Percentiles rank a stretch among this genome's conserved stretches.
Evolutionary conservation across 345 rosid species (phyloP).

Genomic region (Aquilaria malaccensis): DNA sequence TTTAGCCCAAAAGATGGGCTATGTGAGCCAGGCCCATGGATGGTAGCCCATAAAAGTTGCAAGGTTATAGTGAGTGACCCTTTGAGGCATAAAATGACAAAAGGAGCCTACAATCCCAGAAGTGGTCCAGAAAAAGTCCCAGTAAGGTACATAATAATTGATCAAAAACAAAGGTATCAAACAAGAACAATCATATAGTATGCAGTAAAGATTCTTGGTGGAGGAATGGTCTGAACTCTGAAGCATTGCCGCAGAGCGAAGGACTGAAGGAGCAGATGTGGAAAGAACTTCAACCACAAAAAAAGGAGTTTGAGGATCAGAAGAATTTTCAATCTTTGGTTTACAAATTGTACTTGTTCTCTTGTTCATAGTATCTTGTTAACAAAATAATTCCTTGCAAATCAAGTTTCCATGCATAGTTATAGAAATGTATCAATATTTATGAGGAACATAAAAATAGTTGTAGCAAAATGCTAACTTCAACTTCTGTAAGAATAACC

Average conservation of each 20-base stretch:
- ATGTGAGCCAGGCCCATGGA: no score
- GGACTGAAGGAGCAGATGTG: constrained; percentile 7
- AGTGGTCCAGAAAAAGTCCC: constrained; percentile 13
- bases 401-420: no score
- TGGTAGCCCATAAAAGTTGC: neutral
- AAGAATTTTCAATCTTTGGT: constrained; percentile 12
- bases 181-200: neutral
- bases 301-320: neutral
- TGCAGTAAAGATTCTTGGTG: neutral
- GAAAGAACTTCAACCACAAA: constrained; percentile 7
- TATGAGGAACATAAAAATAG: no score
- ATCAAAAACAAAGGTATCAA: neutral
- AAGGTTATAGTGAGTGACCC: neutral
- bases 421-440: no score
- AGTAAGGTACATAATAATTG: neutral
- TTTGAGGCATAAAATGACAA: neutral
- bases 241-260: neutral
- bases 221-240: neutral
- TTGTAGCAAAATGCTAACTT: no score
- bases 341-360: no score
- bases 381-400: no score
- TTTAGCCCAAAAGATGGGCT: no score
- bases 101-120: neutral
- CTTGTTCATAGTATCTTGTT: no score
- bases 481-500: no score